These are phyloP conservation scores for Apophysomyces elegans DNA, from an alignment of 371 early-diverging fungal genomes.

Conservation along the genomic window DNA sequence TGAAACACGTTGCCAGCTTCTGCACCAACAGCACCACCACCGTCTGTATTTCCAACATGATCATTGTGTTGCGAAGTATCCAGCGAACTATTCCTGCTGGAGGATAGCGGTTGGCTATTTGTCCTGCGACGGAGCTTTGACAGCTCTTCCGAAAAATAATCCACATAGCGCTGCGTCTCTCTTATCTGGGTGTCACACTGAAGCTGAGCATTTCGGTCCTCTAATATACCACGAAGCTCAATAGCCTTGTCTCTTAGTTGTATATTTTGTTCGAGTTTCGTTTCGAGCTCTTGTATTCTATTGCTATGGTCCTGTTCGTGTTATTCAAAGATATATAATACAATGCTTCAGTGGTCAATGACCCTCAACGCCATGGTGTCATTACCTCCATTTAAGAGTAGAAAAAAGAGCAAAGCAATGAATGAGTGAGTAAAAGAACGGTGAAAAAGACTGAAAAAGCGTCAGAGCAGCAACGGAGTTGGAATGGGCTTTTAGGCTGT, in stretches of 20 bases:
- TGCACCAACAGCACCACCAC: too few relatives aligned
- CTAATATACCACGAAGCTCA: constrained; percentile 64
- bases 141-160: constrained; percentile 78
- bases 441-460: too few relatives aligned
- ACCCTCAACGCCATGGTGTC: too few relatives aligned
- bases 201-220: constrained; percentile 68
- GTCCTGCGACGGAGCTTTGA: constrained; percentile 54
- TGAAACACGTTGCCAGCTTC: too few relatives aligned
- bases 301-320: constrained; percentile 14
- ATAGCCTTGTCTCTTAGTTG: constrained; percentile 73
- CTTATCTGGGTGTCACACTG: constrained; percentile 80
- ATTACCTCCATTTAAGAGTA: too few relatives aligned
- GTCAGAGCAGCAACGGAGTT: too few relatives aligned
- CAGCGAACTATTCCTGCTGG: constrained; percentile 18
- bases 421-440: too few relatives aligned
- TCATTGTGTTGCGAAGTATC: not conserved
- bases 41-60: too few relatives aligned
- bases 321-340: too few relatives aligned
- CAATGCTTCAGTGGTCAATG: too few relatives aligned
- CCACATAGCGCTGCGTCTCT: constrained; percentile 83
- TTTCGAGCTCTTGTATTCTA: constrained; percentile 55
- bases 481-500: too few relatives aligned
- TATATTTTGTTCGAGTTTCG: constrained; percentile 69
- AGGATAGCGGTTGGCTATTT: constrained; percentile 11
- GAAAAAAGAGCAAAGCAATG: too few relatives aligned